Conservation (phyloP, 352 stramenopile species). For the Thraustotheca clavata region DNA sequence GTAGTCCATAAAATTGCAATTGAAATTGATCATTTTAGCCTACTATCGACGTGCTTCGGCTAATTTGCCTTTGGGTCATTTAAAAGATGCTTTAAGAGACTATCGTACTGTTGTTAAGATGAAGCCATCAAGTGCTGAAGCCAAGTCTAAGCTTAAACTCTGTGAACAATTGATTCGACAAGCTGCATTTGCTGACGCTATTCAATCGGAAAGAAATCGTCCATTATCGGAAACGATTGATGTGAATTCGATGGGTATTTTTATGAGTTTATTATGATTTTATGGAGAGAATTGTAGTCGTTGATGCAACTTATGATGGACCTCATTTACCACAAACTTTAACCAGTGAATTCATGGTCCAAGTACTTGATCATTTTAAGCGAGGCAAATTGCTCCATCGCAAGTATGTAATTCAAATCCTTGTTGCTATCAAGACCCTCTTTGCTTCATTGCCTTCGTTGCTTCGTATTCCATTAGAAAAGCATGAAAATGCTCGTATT, state of each 20-base stretch:
- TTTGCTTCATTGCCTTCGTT: conserved; percentile 87
- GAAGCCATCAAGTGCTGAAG: conserved; percentile 92
- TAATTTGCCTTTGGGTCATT: conserved; percentile 93
- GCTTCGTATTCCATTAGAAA: conserved; percentile 65
- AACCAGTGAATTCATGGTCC: conserved; percentile 84
- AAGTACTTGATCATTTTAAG: conserved; percentile 94
- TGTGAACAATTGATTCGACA: conserved; percentile 97
- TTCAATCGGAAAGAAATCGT: conserved; percentile 91
- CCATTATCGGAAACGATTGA: conserved; percentile 91
- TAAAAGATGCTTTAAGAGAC: conserved; percentile 96
- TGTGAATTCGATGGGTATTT: conserved; percentile 58
- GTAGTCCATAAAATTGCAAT: neutral
- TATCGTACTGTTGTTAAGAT: conserved; percentile 95
- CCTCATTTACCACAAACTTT: conserved; percentile 45
- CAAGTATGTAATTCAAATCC: conserved; percentile 95
- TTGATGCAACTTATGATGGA: conserved; percentile 75
- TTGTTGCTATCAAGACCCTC: conserved; percentile 89
- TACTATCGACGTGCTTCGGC: conserved; percentile 97
- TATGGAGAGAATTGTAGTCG: conserved; percentile 29
- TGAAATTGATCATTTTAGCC: conserved; percentile 25
- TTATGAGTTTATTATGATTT: neutral
- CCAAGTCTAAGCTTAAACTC: conserved; percentile 89
- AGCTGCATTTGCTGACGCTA: conserved; percentile 93
- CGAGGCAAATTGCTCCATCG: conserved; percentile 96
- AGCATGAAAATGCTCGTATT: conserved; percentile 55